Evolutionary conservation across 192 early-diverging fungal genomes (phyloP), one percentile per base, ranked within the genome.

Genomic region (Podila epigama): DNA sequence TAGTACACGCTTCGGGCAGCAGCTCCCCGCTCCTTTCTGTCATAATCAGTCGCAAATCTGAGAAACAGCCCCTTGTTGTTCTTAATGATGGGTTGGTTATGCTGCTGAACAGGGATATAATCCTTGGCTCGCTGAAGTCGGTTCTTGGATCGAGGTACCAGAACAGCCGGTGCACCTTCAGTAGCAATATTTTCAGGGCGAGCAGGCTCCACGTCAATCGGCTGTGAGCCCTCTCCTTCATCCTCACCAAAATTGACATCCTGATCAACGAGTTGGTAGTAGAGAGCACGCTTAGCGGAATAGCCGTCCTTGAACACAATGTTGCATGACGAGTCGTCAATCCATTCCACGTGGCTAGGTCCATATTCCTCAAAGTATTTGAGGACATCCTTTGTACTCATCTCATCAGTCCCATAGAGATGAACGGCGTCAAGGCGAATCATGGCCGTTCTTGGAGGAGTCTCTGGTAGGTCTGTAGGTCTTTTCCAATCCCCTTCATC

Each of bases 301-400:
- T 51, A 68, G 22, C 64, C 42, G 37, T 77, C 73, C 7, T 50
- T 53, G 33, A 77, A 77, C 42, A 77, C 66, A 57, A 77, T 33
- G 42, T 82, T 82, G 68, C 83, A 85, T 15, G 62, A 73, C 2
- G 83, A 69, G 33, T 85, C 83, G 52, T 85, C 68, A 15, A 85
- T 79, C 83, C 83, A 85, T 57, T 85, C 81, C 28, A 85, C 79
- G 25, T 82, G 79, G 8, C 67, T 58, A 9, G 81, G 67, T 11
- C 69, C 63, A 32, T 69, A 66, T 16, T 58, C 69, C 3, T 69
- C 59, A 75, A 82, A 85, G 58, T 85, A 85, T 1, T 50, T 54
- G 41, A 72, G 60, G 18, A 85, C 70, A 52, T 85, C 83, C 29
- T 81, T 66, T 28, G 83, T 85, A 22, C 70, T 72, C 83, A 85